Evolutionary conservation across 208 protist genomes (phyloP).

Genomic region (Vickermania spadyakhi): DNA sequence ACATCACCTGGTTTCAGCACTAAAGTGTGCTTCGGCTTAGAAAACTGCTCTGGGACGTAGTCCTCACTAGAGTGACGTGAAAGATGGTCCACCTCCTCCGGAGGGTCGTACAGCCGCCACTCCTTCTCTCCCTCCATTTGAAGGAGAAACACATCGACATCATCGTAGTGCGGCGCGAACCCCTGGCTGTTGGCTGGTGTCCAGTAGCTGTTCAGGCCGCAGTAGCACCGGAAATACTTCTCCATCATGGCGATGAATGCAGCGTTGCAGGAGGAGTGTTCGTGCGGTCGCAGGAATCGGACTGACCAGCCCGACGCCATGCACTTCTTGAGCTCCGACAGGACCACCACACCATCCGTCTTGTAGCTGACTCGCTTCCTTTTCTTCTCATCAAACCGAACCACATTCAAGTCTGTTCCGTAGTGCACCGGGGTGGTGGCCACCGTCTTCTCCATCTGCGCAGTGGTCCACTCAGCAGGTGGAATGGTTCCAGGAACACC

Average conservation of each 20-base stretch:
- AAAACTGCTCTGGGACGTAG: slow-evolving; percentile 71
- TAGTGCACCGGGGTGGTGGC: slow-evolving; percentile 18
- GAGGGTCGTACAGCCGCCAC: slow-evolving; percentile 88
- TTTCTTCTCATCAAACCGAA: slow-evolving; percentile 31
- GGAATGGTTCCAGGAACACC: slow-evolving; percentile 15
- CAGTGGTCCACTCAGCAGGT: slow-evolving; percentile 42
- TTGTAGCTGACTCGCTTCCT: slow-evolving; percentile 34
- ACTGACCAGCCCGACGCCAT: slow-evolving; percentile 76
- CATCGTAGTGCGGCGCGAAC: slow-evolving; percentile 95
- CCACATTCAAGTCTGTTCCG: slow-evolving; percentile 37
- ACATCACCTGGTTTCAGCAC: slow-evolving; percentile 85
- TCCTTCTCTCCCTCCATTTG: slow-evolving; percentile 91
- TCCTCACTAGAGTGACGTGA: slow-evolving; percentile 66
- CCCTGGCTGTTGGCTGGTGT: slow-evolving; percentile 86
- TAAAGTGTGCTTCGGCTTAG: slow-evolving; percentile 42
- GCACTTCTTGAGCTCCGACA: slow-evolving; percentile 24
- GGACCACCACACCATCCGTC: slow-evolving; percentile 13
- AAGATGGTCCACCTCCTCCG: slow-evolving; percentile 46
- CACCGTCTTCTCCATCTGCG: slow-evolving; percentile 30
- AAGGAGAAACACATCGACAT: slow-evolving; percentile 95
- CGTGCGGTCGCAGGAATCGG: slow-evolving; percentile 77
- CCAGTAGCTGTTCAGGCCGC: slow-evolving; percentile 92
- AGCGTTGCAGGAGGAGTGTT: slow-evolving; percentile 49
- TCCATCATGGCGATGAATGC: slow-evolving; percentile 73
- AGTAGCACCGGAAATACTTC: slow-evolving; percentile 69